Evolutionary conservation across 2,329 filamentous ascomycete genomes (phyloP).

Genomic region (Aurifilum marmelostoma): DNA sequence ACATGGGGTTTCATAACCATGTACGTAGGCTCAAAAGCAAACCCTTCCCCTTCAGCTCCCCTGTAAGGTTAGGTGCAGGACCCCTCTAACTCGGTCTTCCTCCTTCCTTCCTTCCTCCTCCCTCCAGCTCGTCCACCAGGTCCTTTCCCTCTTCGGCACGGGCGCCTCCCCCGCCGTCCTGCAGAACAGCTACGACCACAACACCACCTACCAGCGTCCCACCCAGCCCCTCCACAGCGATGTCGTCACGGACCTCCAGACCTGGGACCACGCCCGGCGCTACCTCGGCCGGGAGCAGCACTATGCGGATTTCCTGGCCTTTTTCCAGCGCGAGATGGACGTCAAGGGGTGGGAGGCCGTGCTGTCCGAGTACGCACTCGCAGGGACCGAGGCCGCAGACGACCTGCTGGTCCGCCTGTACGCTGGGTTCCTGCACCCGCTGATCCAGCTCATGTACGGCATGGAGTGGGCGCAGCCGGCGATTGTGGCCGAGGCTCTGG

Average conservation of each 20-base stretch:
- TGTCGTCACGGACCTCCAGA: conserved; percentile 58
- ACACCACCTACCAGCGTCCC: conserved; percentile 68
- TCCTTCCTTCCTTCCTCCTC: neutral
- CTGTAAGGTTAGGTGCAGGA: conserved; percentile 47
- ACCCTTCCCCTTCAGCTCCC: neutral
- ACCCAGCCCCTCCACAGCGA: conserved; percentile 49
- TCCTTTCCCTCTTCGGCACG: conserved; percentile 77
- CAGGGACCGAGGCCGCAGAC: conserved; percentile 64
- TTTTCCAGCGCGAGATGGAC: conserved; percentile 76
- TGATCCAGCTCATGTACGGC: conserved; percentile 85
- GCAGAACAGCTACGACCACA: conserved; percentile 65
- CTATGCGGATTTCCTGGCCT: conserved; percentile 76
- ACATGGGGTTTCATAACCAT: conserved; percentile 78
- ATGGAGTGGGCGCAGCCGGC: conserved; percentile 82
- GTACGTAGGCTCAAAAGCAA: conserved; percentile 51
- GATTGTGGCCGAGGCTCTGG: conserved; percentile 78
- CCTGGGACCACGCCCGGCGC: conserved; percentile 57
- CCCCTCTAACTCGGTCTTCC: neutral
- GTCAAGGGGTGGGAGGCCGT: conserved; percentile 60
- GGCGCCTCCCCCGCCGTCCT: conserved; percentile 66
- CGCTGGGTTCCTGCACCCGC: conserved; percentile 71
- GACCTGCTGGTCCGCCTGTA: conserved; percentile 67
- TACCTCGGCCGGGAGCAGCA: conserved; percentile 64
- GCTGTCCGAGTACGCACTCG: conserved; percentile 70
- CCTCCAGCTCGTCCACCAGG: conserved; percentile 67